Conservation (phyloP, 1,284 basidiomycete species). For the Nidula niveotomentosa region DNA sequence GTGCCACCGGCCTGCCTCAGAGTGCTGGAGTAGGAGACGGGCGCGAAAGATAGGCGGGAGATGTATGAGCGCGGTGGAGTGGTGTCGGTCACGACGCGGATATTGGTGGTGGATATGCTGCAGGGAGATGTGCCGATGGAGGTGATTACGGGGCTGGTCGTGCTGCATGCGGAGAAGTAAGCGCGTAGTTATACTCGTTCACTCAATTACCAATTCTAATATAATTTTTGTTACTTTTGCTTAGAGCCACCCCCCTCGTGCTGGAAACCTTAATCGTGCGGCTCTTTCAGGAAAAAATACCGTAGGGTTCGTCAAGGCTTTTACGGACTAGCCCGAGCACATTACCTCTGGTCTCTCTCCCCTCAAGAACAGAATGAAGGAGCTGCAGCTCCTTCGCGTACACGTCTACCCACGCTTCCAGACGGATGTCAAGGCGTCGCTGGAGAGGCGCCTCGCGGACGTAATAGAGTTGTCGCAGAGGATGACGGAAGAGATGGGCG, state of each 20-base stretch:
- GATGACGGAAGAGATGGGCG: slow-evolving; percentile 84
- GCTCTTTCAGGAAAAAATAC: slow-evolving; percentile 87
- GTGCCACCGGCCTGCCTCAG: slow-evolving; percentile 82
- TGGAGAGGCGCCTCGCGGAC: slow-evolving; percentile 67
- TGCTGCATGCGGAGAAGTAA: slow-evolving; percentile 93
- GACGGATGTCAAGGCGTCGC: slow-evolving; percentile 47
- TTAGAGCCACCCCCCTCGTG: slow-evolving; percentile 81
- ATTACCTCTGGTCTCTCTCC: slow-evolving; percentile 93
- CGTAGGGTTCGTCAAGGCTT: slow-evolving; percentile 93
- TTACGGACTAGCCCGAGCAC: slow-evolving; percentile 94
- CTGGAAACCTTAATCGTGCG: slow-evolving; percentile 91
- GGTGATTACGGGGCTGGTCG: slow-evolving; percentile 88
- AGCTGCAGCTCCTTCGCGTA: slow-evolving; percentile 85
- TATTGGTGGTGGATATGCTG: slow-evolving; percentile 96
- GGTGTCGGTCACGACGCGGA: slow-evolving; percentile 91
- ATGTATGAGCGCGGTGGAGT: slow-evolving; percentile 89
- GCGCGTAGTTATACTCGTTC: slow-evolving; percentile 3
- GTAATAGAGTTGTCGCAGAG: slow-evolving; percentile 92
- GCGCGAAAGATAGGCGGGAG: slow-evolving; percentile 79
- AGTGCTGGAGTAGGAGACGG: slow-evolving; percentile 84
- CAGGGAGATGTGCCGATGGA: slow-evolving; percentile 82
- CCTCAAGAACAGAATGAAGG: slow-evolving; percentile 90
- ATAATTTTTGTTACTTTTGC: no score
- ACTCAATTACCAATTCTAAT: no score
- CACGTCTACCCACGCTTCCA: slow-evolving; percentile 86